phyloP scores from a whole-genome alignment of 2,329 filamentous ascomycete genomes.

The Claviceps africana region DNA sequence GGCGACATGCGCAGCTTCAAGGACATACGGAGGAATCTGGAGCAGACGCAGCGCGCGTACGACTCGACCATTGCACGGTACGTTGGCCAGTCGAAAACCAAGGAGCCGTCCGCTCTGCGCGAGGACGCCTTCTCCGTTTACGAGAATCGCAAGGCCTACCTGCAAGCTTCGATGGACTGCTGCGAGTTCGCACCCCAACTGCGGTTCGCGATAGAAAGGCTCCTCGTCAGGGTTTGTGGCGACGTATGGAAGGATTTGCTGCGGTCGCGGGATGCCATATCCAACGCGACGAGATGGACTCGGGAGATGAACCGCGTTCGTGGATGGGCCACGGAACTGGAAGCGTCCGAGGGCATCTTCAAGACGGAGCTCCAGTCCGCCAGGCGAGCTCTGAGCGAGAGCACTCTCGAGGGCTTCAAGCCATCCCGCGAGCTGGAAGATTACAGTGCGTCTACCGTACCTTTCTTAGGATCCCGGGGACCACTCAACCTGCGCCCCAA shows the following conservation, averaged over 20 bases:
- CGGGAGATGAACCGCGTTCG: conserved; percentile 81
- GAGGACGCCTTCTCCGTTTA: conserved; percentile 95
- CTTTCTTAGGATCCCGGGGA: conserved; percentile 61
- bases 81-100: conserved; percentile 74
- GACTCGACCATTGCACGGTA: conserved; percentile 74
- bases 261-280: conserved; percentile 50
- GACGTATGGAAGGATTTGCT: conserved; percentile 86
- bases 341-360: conserved; percentile 72
- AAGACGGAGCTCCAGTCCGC: conserved; percentile 67
- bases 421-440: conserved; percentile 88
- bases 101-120: conserved; percentile 78
- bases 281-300: conserved; percentile 51
- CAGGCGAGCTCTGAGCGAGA: conserved; percentile 69
- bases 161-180: conserved; percentile 88
- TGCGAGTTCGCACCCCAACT: conserved; percentile 78
- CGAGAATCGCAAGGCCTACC: conserved; percentile 78
- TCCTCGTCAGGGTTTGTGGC: conserved; percentile 70
- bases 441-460: conserved; percentile 80
- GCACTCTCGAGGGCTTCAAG: conserved; percentile 52
- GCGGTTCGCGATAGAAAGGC: conserved; percentile 67
- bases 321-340: conserved; percentile 91
- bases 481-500: conserved; percentile 49
- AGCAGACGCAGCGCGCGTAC: conserved; percentile 69
- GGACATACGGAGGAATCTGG: conserved; percentile 62
- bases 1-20: conserved; percentile 77